A percentile compares a stretch with the other conserved stretches of the same genome.
phyloP scores from a whole-genome alignment of 371 early-diverging fungal species.

The Blakeslea trispora region DNA sequence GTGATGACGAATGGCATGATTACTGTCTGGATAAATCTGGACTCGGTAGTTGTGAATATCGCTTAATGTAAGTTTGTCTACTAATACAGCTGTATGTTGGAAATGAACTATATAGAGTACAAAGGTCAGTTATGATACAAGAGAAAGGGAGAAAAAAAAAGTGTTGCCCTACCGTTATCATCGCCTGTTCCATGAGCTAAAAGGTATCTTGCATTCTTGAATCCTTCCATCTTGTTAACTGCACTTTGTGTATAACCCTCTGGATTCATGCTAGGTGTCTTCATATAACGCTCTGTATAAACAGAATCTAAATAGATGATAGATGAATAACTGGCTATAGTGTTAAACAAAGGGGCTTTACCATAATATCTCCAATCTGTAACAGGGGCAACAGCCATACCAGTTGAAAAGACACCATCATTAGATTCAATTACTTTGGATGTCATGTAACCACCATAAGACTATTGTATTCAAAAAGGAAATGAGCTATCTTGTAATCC shows the following conservation, averaged over 20 bases:
- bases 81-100: slow-evolving; percentile 81
- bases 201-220: slow-evolving; percentile 75
- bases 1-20: slow-evolving; percentile 78
- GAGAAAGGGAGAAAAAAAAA: too few relatives aligned
- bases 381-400: slow-evolving; percentile 96
- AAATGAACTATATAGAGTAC: slow-evolving; percentile 70
- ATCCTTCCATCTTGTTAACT: slow-evolving; percentile 82
- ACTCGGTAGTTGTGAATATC: slow-evolving; percentile 76
- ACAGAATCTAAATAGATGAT: slow-evolving; percentile 91
- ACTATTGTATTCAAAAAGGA: slow-evolving; percentile 50
- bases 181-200: slow-evolving; percentile 94
- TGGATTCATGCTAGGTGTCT: slow-evolving; percentile 76
- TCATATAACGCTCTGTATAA: slow-evolving; percentile 98
- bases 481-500: not conserved
- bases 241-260: slow-evolving; percentile 81
- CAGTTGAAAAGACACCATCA: slow-evolving; percentile 78
- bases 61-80: slow-evolving; percentile 75
- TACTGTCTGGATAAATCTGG: slow-evolving; percentile 85
- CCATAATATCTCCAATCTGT: slow-evolving; percentile 89
- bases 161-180: slow-evolving; percentile 58
- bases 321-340: too few relatives aligned
- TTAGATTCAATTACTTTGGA: slow-evolving; percentile 85
- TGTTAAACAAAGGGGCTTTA: too few relatives aligned
- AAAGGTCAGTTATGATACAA: too few relatives aligned
- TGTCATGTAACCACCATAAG: slow-evolving; percentile 93